phyloP scores from a whole-genome alignment of 208 protist species.

The Endotrypanum monterogeii region DNA sequence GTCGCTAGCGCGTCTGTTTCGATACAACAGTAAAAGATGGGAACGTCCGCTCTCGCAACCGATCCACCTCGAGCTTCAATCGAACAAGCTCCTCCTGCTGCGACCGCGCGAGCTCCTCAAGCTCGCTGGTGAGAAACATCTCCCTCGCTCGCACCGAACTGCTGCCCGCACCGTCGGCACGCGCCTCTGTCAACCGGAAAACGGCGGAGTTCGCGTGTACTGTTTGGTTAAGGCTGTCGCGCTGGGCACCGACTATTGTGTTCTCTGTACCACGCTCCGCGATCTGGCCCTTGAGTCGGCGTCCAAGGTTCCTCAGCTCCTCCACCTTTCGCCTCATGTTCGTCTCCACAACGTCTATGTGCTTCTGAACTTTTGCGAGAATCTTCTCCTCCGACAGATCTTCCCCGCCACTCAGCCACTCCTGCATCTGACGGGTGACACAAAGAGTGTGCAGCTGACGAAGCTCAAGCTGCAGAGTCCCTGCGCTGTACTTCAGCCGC shows the following conservation, averaged over 20 bases:
- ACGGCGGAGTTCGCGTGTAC: constrained; percentile 66
- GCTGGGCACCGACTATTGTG: constrained; percentile 42
- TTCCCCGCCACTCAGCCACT: constrained; percentile 86
- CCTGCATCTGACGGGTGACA: constrained; percentile 95
- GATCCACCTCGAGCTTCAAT: constrained; percentile 87
- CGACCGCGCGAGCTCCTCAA: constrained; percentile 81
- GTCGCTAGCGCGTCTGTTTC: constrained; percentile 50
- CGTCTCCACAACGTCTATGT: constrained; percentile 69
- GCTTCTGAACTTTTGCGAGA: constrained; percentile 66
- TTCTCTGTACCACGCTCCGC: constrained; percentile 82
- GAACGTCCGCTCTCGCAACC: constrained; percentile 85
- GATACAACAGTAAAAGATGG: constrained; percentile 92
- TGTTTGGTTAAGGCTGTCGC: constrained; percentile 39
- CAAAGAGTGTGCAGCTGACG: constrained; percentile 93
- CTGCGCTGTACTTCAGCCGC: constrained; percentile 72
- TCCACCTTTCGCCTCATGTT: constrained; percentile 81
- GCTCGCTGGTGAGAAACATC: constrained; percentile 75
- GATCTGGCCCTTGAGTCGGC: constrained; percentile 66
- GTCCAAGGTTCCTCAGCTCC: constrained; percentile 59
- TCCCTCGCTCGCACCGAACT: constrained; percentile 56
- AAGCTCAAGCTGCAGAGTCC: constrained; percentile 87
- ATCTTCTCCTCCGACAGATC: constrained; percentile 62
- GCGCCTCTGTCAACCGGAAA: constrained; percentile 59
- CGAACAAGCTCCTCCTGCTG: constrained; percentile 88
- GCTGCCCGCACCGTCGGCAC: constrained; percentile 47